These are phyloP conservation scores for Limonium bicolor DNA, from an alignment of 148 eudicot species.

Conservation along the genomic window DNA sequence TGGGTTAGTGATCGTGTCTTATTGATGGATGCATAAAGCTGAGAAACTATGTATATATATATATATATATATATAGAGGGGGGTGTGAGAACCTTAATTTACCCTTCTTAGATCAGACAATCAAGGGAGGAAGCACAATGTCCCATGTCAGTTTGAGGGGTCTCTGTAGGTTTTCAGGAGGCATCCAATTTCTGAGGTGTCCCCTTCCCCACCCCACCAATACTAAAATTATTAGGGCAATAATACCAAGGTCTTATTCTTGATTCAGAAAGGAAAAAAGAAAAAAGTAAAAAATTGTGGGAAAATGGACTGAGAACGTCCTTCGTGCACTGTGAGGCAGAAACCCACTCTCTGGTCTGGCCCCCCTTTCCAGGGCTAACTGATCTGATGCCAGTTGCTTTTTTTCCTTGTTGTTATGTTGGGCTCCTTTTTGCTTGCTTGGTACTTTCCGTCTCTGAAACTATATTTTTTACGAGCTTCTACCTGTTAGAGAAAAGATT, in stretches of 20 bases:
- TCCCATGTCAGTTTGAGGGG: conserved; percentile 4
- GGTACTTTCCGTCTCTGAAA: too few relatives aligned
- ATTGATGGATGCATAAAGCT: background rate
- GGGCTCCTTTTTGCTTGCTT: too few relatives aligned
- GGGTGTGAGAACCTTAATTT: background rate
- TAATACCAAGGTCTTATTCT: background rate
- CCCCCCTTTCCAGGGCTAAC: too few relatives aligned
- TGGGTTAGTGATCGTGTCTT: background rate
- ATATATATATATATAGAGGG: background rate
- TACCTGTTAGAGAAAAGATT: too few relatives aligned
- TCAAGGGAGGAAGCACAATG: conserved; percentile 2
- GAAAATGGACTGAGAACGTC: background rate
- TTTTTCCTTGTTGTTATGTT: too few relatives aligned
- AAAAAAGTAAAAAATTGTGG: conserved; percentile 1
- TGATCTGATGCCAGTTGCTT: too few relatives aligned
- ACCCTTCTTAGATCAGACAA: conserved; percentile 4
- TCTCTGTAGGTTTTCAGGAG: background rate
- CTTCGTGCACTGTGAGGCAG: background rate
- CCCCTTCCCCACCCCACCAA: too few relatives aligned
- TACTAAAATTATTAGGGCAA: conserved; percentile 5
- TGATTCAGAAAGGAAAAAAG: too few relatives aligned
- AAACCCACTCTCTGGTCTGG: background rate
- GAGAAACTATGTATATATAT: too few relatives aligned
- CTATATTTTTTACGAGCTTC: too few relatives aligned
- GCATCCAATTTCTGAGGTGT: conserved; percentile 4